Base-by-base conservation (phyloP, 148 eudicot species). In the Rhododendron simsii region DNA sequence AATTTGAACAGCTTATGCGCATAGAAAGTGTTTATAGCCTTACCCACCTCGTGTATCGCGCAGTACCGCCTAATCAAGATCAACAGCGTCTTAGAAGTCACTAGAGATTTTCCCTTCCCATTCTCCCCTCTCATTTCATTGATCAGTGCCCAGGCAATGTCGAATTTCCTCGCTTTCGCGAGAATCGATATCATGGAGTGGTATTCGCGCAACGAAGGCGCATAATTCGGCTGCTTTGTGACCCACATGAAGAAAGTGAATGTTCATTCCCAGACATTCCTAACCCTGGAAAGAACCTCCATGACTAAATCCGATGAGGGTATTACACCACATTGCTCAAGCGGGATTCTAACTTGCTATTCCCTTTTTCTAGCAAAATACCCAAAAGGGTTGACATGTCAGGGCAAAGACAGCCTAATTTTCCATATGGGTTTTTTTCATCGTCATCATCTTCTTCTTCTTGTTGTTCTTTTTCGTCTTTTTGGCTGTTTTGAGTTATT, bases 241-340 rank as follows among this genome's bases (percentile, higher is more conserved):
- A 93, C 96, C 98, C 99, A 96, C 18, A 92, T 39, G 81, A 95
- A 96, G 87, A 96, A 95, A 78, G 91, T 92, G 83, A 88, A 93
- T 30, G 97, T 97, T 48, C 89, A 86, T 88, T 96, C 97, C 98
- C 99, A 96, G 85, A 93, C 92, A 84, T 94, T 94, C 9, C 99
- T 87, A 10, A 80, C 86, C 79, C 90, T 85, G 9, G 96, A 85
- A 80, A 96, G 93, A 84, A 95, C 92, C 88, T 89, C 91, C 8
- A 88, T 83, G 12, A 93, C 99, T 55, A 95, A 61, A 78, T 89
- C 93, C 7, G 91, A 57, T 23, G 95, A 91, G 18, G 89, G 84
- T 37, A 20, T 84, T 48, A 95, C 84, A 28, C 91, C 88, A 90
- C 95, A 96, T 65, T 92, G 83, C 69, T 93, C 93, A 16, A 96